These are phyloP conservation scores for Cyberlindnera amylophila DNA, from an alignment of 805 yeast genomes.

Conservation along the genomic window DNA sequence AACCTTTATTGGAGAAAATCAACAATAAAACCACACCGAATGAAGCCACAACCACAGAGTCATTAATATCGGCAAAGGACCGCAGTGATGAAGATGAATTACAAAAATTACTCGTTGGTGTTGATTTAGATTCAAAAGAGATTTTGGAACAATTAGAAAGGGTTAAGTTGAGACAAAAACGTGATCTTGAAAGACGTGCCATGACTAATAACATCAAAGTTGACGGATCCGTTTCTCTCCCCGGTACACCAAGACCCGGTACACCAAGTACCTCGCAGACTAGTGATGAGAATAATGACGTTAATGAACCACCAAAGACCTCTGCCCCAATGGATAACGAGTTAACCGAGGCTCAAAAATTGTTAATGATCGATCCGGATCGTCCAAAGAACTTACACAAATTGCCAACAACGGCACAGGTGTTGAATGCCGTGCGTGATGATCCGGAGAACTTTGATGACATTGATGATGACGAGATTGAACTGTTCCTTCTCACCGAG, in stretches of 20 bases:
- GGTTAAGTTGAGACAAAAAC: slow-evolving; percentile 26
- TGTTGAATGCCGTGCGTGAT: slow-evolving; percentile 51
- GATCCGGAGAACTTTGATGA: slow-evolving; percentile 65
- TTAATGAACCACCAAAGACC: too few species aligned
- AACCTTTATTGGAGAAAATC: neutral
- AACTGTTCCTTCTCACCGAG: slow-evolving; percentile 52
- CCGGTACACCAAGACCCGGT: too few species aligned
- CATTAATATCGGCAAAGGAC: slow-evolving; percentile 21
- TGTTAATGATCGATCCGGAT: slow-evolving; percentile 34
- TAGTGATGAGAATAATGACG: neutral
- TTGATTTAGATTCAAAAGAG: slow-evolving; percentile 24
- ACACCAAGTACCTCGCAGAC: too few species aligned
- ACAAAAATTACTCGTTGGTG: slow-evolving; percentile 15
- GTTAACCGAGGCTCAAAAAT: slow-evolving; percentile 6
- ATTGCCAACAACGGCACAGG: slow-evolving; percentile 55
- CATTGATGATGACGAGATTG: slow-evolving; percentile 80
- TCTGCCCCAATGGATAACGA: slow-evolving; percentile 1
- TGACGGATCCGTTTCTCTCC: too few species aligned
- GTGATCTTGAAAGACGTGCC: slow-evolving; percentile 17
- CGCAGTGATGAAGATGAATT: slow-evolving; percentile 18
- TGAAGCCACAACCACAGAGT: slow-evolving; percentile 14
- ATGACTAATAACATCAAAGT: slow-evolving; percentile 19
- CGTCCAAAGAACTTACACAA: slow-evolving; percentile 52
- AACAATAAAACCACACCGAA: neutral
- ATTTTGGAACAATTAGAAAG: slow-evolving; percentile 28